Evolutionary conservation across 495 filamentous ascomycete species (phyloP).

Genomic region (Aspergillus indologenus): DNA sequence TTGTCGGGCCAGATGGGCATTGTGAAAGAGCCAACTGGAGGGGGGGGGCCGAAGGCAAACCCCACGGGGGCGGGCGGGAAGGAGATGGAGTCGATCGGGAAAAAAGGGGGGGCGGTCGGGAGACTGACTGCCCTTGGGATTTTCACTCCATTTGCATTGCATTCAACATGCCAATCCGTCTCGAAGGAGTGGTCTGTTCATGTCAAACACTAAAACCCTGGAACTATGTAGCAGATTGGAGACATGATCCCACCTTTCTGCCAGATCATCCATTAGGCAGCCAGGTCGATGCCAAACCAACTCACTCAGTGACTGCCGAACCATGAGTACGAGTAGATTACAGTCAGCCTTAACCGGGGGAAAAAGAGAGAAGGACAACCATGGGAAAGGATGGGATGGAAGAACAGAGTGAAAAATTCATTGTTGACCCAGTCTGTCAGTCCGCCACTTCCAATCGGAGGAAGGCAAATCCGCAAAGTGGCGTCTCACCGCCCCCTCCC

Average conservation of each 20-base stretch:
- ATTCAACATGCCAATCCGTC: neutral
- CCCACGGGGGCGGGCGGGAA: constrained; percentile 8
- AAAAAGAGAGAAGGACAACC: neutral
- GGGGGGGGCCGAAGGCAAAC: neutral
- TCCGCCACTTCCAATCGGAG: neutral
- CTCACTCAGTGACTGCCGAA: neutral
- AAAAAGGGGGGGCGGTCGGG: neutral
- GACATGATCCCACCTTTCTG: neutral
- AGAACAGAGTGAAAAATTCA: neutral
- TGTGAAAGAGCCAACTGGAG: neutral
- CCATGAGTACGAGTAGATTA: neutral
- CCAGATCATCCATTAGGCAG: constrained; percentile 3
- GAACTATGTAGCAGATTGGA: neutral
- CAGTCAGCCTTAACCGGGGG: neutral
- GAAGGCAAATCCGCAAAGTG: neutral
- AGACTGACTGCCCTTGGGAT: neutral
- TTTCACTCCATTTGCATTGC: neutral
- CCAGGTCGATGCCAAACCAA: neutral
- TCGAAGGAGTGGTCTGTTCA: neutral
- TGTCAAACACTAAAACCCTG: neutral
- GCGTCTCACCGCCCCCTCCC: neutral
- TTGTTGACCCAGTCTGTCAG: neutral
- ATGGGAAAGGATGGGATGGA: neutral
- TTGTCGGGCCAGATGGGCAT: neutral
- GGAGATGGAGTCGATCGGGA: constrained; percentile 3